Evolutionary conservation across 805 yeast genomes (phyloP).

Genomic region (Candida boidinii): DNA sequence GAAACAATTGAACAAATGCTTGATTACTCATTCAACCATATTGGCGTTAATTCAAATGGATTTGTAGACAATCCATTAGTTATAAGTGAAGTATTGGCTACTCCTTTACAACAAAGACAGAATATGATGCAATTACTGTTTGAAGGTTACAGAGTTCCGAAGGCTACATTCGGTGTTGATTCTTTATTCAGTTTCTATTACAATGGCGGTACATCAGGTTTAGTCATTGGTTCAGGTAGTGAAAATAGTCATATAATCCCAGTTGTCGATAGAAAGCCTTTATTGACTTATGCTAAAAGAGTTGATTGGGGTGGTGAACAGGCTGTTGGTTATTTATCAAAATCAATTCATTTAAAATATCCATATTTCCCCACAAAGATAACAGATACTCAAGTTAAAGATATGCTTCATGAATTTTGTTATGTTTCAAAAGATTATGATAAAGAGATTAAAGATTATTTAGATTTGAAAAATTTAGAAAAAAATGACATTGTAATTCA

Average conservation of each 20-base stretch:
- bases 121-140: constrained; percentile 76
- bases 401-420: constrained; percentile 67
- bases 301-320: constrained; percentile 89
- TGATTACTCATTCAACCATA: constrained; percentile 75
- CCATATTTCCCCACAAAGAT: constrained; percentile 84
- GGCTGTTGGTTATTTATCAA: constrained; percentile 53
- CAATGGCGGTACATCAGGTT: constrained; percentile 50
- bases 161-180: constrained; percentile 76
- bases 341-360: constrained; percentile 68
- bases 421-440: constrained; percentile 65
- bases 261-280: constrained; percentile 60
- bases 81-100: constrained; percentile 69
- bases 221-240: constrained; percentile 79
- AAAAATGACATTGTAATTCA: constrained; percentile 70
- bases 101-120: constrained; percentile 61
- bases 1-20: constrained; percentile 75
- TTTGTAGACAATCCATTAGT: constrained; percentile 70
- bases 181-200: constrained; percentile 68
- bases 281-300: constrained; percentile 62
- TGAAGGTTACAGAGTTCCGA: constrained; percentile 73
- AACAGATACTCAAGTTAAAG: constrained; percentile 51
- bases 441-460: constrained; percentile 45
- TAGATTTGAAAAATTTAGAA: constrained; percentile 59
- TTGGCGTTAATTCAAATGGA: constrained; percentile 52
- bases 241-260: constrained; percentile 82